Base-by-base conservation (phyloP, 2,329 filamentous ascomycete genomes). In the Fusarium papillatum region DNA sequence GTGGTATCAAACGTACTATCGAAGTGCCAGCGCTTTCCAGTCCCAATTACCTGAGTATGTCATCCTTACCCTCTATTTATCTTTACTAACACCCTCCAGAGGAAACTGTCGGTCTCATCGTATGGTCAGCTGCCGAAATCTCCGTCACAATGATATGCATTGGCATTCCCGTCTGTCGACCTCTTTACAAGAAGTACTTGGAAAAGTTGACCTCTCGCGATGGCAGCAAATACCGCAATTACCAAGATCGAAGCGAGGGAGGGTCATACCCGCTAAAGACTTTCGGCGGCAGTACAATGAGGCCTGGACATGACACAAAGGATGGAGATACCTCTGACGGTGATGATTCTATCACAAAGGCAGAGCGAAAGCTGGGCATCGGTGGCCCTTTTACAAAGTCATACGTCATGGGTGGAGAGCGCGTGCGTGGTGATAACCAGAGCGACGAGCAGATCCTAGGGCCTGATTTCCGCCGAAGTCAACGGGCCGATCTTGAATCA, bases 131-230 rank as follows among this genome's bases (percentile, higher is more conserved):
- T 0, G 83, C 84, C 31, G 85, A 86, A 57, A 80, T 84, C 11
- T 78, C 83, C 4, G 82, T 84, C 4, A 83, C 83, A 11, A 82
- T 86, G 80, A 77, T 86, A 22, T 86, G 84, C 76, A 82, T 85
- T 26, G 83, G 82, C 7, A 84, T 86, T 5, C 84, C 85, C 1
- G 82, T 85, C 6, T 82, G 85, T 10, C 80, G 84, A 0, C 85
- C 85, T 0, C 75, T 86, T 0, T 86, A 85, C 70, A 80, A 78
- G 43, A 62, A 64, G 7, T 79, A 69, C 8, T 68, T 79, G 16
- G 68, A 67, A 1, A 78, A 76, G 19, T 78, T 59, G 70, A 76
- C 69, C 1, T 77, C 76, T 16, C 68, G 68, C 2, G 83, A 81
- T 3, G 66, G 38, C 10, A 78, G 77, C 24, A 79, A 79, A 8